Evolutionary conservation across 2,329 filamentous ascomycete genomes (phyloP).

Genomic region (Cercospora sp.): DNA sequence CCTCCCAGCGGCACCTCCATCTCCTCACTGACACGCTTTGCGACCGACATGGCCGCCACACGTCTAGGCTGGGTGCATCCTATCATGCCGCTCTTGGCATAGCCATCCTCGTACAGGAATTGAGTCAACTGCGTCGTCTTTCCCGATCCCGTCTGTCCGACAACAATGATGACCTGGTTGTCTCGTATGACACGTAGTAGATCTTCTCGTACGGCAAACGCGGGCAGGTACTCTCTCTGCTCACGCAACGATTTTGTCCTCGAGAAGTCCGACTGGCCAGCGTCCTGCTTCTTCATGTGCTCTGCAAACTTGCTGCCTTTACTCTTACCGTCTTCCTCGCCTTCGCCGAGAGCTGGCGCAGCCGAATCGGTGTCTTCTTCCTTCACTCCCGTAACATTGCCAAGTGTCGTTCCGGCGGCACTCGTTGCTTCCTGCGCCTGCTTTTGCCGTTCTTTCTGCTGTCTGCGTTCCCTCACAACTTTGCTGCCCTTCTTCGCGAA

Average conservation of each 20-base stretch:
- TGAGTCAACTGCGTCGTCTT: slow-evolving; percentile 98
- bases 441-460: slow-evolving; percentile 88
- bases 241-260: slow-evolving; percentile 86
- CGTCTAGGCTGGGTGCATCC: slow-evolving; percentile 94
- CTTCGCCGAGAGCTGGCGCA: slow-evolving; percentile 59
- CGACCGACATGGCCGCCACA: slow-evolving; percentile 98
- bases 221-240: slow-evolving; percentile 88
- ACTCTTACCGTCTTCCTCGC: slow-evolving; percentile 63
- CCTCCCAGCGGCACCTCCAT: slow-evolving; percentile 92
- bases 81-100: slow-evolving; percentile 83
- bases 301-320: slow-evolving; percentile 80
- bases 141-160: slow-evolving; percentile 94
- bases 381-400: slow-evolving; percentile 93
- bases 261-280: slow-evolving; percentile 83
- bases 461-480: slow-evolving; percentile 85
- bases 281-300: slow-evolving; percentile 83
- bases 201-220: slow-evolving; percentile 94
- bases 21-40: slow-evolving; percentile 95
- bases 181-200: slow-evolving; percentile 87
- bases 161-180: slow-evolving; percentile 95
- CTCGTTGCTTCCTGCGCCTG: slow-evolving; percentile 95
- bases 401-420: slow-evolving; percentile 84
- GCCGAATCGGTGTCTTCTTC: slow-evolving; percentile 89
- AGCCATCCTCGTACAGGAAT: slow-evolving; percentile 93
- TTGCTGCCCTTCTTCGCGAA: slow-evolving; percentile 94